Evolutionary conservation across 768 basidiomycete species (phyloP), one percentile per base, ranked within the genome.

Genomic region (Psilocybe cyanescens): DNA sequence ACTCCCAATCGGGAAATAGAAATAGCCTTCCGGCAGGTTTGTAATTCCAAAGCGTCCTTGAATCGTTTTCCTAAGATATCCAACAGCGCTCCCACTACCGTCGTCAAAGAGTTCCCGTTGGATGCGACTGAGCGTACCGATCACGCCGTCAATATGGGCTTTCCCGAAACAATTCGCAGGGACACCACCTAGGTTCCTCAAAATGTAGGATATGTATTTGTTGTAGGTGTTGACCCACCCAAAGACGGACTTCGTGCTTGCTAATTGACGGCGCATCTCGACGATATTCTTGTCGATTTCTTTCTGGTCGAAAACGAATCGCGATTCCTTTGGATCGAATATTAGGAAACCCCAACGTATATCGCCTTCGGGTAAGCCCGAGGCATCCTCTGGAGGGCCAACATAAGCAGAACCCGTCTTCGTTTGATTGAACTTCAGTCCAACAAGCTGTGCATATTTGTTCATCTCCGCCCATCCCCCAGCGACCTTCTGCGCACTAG

Each of bases 351-450:
- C 77, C 79, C 78, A 79, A 14, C 69, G 70, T 31, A 79, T 76
- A 29, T 71, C 72, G 7, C 79, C 79, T 0, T 50, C 44, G 0
- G 79, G 79, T 3, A 79, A 66, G 3, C 62, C 56, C 3, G 19
- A 57, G n/a, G 57, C 30, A 46, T 46, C 29, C 7, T 60, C 57
- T 3, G 7, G 50, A 8, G 58, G 30, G 1, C 77, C 77, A 9
- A 81, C 70, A 57, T 70, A 75, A 5, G 74, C 76, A 11, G 78
- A 75, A 3, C 81, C 81, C 2, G 80, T 82, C 62, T 83, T 82
- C 24, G 69, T 67, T 45, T 68, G 57, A 59, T 82, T 81, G 69
- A 81, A 79, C 30, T 68, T 76, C 49, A 82, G 66, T 5, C 80
- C 79, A 11, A 75, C 75, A 29, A 82, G 68, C 6, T 68, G 49